Evolutionary conservation across 208 protist species (phyloP).

Genomic region (Leishmania braziliensis): DNA sequence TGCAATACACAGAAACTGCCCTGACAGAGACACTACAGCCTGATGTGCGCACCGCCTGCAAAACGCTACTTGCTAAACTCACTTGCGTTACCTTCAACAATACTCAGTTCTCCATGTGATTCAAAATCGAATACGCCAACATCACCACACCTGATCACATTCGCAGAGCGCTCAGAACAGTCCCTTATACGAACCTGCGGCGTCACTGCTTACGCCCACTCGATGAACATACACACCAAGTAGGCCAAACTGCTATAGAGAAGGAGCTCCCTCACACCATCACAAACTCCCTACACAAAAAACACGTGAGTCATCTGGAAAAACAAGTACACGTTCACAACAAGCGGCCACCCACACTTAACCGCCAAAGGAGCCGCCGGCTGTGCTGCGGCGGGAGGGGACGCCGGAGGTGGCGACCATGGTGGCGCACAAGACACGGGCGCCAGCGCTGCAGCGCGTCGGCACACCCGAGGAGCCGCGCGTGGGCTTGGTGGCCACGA

Average conservation of each 20-base stretch:
- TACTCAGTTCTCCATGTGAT: slow-evolving; percentile 25
- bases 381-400: too few species aligned
- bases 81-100: slow-evolving; percentile 29
- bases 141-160: slow-evolving; percentile 5
- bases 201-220: background rate
- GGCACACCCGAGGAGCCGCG: too few species aligned
- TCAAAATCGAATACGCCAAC: slow-evolving; percentile 23
- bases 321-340: too few species aligned
- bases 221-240: background rate
- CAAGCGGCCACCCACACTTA: too few species aligned
- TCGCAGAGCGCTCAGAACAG: slow-evolving; percentile 13
- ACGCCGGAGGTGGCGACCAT: too few species aligned
- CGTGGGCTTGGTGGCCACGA: too few species aligned
- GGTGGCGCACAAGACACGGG: too few species aligned
- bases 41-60: slow-evolving; percentile 31
- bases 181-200: slow-evolving; percentile 28
- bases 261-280: too few species aligned
- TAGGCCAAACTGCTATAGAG: too few species aligned
- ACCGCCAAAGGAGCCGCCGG: too few species aligned
- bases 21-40: slow-evolving; percentile 37
- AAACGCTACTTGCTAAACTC: slow-evolving; percentile 21
- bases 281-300: too few species aligned
- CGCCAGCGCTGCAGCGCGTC: too few species aligned
- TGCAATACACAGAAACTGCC: slow-evolving; percentile 28
- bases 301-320: background rate